phyloP scores from a whole-genome alignment of 2,329 filamentous ascomycete genomes.

The Talaromyces sp. region DNA sequence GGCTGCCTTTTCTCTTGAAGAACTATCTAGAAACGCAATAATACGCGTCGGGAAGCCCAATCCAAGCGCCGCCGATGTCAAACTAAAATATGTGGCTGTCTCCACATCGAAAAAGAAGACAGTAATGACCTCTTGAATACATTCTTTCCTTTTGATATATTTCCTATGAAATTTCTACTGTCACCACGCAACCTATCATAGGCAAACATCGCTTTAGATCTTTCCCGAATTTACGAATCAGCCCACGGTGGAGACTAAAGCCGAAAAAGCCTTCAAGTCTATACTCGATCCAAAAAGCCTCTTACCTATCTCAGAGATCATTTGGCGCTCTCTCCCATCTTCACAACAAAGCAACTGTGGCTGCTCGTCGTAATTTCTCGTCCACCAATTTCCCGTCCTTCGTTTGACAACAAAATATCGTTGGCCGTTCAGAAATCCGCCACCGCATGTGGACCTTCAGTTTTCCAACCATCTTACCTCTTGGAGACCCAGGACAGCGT shows the following conservation, averaged over 20 bases:
- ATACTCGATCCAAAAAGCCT: background rate
- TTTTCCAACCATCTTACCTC: background rate
- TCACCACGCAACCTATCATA: background rate
- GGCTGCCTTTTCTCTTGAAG: background rate
- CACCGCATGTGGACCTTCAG: conserved; percentile 3
- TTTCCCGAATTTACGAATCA: background rate
- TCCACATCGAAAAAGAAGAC: background rate
- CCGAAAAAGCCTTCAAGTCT: background rate
- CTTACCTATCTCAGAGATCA: background rate
- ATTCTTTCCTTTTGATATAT: background rate
- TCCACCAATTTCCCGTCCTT: background rate
- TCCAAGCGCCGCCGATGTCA: background rate
- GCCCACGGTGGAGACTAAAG: background rate
- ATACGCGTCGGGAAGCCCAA: background rate
- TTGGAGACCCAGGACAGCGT: background rate
- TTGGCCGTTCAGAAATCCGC: background rate
- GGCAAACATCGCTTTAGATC: background rate
- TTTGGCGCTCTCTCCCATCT: too few species aligned
- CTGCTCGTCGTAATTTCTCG: background rate
- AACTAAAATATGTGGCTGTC: background rate
- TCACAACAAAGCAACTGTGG: background rate
- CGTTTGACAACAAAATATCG: background rate
- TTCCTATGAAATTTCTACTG: background rate
- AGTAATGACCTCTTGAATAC: background rate
- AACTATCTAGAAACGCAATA: background rate